Evolutionary conservation across 768 basidiomycete species (phyloP).

Genomic region (Collybiopsis confluens): DNA sequence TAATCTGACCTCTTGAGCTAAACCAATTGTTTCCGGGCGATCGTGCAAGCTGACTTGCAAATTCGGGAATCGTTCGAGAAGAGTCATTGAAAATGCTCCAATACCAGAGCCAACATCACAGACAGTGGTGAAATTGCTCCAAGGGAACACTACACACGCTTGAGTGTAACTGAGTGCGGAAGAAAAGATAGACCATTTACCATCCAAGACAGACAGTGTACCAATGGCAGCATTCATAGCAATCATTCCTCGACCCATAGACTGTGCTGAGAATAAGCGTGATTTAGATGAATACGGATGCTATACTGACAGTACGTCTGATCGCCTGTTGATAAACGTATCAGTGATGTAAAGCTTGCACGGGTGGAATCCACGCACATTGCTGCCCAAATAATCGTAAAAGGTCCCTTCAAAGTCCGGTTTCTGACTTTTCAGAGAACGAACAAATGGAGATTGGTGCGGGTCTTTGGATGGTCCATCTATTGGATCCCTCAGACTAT

Average conservation of each 20-base stretch:
- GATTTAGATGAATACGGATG: not conserved
- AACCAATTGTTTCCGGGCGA: constrained; percentile 19
- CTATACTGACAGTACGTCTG: not conserved
- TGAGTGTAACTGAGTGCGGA: not conserved
- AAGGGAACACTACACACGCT: constrained; percentile 24
- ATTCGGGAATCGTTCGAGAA: constrained; percentile 22
- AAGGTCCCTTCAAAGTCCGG: constrained; percentile 16
- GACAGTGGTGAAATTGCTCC: constrained; percentile 21
- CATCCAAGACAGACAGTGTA: constrained; percentile 2
- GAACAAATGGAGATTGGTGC: constrained; percentile 18
- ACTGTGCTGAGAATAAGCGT: not conserved
- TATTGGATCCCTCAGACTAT: constrained; percentile 21
- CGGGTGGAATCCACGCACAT: constrained; percentile 18
- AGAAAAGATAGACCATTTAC: not conserved
- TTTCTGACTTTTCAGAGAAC: constrained; percentile 14
- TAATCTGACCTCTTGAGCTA: constrained; percentile 14
- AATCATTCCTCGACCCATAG: constrained; percentile 14
- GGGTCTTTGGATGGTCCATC: constrained; percentile 17
- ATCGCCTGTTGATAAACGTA: not conserved
- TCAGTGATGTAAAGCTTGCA: no score
- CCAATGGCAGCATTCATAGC: constrained; percentile 20
- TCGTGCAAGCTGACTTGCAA: constrained; percentile 30
- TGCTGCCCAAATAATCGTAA: constrained; percentile 19
- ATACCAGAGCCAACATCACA: constrained; percentile 32
- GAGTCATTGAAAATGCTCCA: constrained; percentile 24